phyloP scores from a whole-genome alignment of 257 asterid species.

The Ophiorrhiza pumila region DNA sequence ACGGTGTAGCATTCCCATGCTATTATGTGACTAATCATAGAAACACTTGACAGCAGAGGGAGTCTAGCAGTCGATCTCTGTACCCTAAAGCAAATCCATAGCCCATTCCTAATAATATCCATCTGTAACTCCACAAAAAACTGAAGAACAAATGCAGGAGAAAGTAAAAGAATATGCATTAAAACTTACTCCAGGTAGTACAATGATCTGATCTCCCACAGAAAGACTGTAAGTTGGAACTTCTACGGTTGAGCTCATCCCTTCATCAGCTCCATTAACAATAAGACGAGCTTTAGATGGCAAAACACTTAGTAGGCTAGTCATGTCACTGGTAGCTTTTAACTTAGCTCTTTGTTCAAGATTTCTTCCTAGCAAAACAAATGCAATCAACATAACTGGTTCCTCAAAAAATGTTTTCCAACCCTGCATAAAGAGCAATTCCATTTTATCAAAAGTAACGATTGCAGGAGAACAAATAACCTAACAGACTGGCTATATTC shows the following conservation, averaged over 20 bases:
- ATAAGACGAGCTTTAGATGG: slow-evolving; percentile 98
- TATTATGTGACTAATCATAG: background rate
- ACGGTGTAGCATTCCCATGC: background rate
- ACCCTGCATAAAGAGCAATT: slow-evolving; percentile 52
- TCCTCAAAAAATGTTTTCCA: slow-evolving; percentile 98
- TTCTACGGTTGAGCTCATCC: slow-evolving; percentile 63
- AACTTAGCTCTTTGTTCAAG: slow-evolving; percentile 99
- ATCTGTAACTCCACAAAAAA: background rate
- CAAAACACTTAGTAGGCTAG: slow-evolving; percentile 80
- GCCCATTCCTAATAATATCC: background rate
- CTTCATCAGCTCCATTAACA: slow-evolving; percentile 50
- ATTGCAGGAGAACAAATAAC: background rate
- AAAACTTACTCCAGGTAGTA: slow-evolving; percentile 92
- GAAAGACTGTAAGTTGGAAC: slow-evolving; percentile 82
- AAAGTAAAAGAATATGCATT: background rate
- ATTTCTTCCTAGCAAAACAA: slow-evolving; percentile 91
- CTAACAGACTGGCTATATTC: background rate
- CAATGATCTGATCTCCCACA: slow-evolving; percentile 88
- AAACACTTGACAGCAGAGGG: background rate
- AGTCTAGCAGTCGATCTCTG: background rate
- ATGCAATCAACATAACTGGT: slow-evolving; percentile 98
- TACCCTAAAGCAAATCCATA: background rate
- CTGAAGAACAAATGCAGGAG: background rate
- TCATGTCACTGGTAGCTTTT: slow-evolving; percentile 95
- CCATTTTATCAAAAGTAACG: slow-evolving; percentile 13